These are phyloP conservation scores for Hevea brasiliensis DNA, from an alignment of 345 rosid genomes.

Conservation along the genomic window DNA sequence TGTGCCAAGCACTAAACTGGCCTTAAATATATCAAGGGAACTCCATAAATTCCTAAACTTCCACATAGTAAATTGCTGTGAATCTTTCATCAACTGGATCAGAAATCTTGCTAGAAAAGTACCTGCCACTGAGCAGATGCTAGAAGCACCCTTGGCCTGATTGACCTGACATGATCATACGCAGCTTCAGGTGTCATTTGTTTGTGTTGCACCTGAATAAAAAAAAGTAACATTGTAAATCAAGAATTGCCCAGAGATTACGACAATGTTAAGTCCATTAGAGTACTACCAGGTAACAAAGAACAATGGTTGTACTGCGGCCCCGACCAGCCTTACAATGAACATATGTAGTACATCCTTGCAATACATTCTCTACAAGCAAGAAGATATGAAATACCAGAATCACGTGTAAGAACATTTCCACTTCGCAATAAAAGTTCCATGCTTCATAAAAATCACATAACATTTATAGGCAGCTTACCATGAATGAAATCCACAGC, in stretches of 20 bases:
- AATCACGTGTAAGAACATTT: neutral
- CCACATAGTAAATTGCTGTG: neutral
- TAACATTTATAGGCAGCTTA: slow-evolving; percentile 28
- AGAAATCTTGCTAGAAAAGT: slow-evolving; percentile 4
- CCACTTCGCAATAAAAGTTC: neutral
- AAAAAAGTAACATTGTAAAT: slow-evolving; percentile 1
- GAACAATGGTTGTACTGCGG: slow-evolving; percentile 89
- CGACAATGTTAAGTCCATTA: neutral
- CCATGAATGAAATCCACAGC: slow-evolving; percentile 88
- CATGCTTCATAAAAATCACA: no score
- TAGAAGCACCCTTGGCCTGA: slow-evolving; percentile 85
- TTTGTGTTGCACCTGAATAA: slow-evolving; percentile 65
- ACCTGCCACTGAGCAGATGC: slow-evolving; percentile 95
- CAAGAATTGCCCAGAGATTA: neutral
- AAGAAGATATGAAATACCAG: slow-evolving; percentile 16
- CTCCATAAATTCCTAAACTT: neutral
- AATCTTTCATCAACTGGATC: neutral
- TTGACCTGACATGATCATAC: slow-evolving; percentile 70
- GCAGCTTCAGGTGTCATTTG: slow-evolving; percentile 87
- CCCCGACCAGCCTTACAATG: slow-evolving; percentile 99
- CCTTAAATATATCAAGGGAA: neutral
- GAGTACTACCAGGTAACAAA: slow-evolving; percentile 80
- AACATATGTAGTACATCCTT: slow-evolving; percentile 69
- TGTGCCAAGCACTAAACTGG: neutral
- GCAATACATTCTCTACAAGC: slow-evolving; percentile 57